phyloP scores from a whole-genome alignment of 768 basidiomycete genomes.

The Lentinula lateritia region DNA sequence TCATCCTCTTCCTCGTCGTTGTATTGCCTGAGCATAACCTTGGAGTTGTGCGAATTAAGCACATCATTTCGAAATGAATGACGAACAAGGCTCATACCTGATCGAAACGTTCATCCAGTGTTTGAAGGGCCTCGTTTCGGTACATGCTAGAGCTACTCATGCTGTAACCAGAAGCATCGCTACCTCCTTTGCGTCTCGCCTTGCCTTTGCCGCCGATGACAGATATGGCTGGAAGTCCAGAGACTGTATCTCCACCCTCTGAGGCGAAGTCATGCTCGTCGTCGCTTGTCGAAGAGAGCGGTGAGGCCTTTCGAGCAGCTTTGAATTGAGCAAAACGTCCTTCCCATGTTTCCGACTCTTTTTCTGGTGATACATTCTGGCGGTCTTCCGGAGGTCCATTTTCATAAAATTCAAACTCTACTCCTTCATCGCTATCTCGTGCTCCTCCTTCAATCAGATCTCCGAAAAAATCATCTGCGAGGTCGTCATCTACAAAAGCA shows the following conservation, averaged over 20 bases:
- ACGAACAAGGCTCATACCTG: constrained; percentile 47
- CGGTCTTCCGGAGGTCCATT: constrained; percentile 28
- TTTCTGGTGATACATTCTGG: constrained; percentile 18
- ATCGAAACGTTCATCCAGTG: constrained; percentile 91
- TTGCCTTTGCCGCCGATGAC: constrained; percentile 73
- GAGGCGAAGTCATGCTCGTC: constrained; percentile 50
- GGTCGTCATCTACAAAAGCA: constrained; percentile 78
- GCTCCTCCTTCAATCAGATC: constrained; percentile 72
- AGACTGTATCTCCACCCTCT: constrained; percentile 79
- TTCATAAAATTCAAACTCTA: constrained; percentile 66
- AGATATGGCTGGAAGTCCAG: constrained; percentile 64
- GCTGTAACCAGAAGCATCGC: constrained; percentile 89
- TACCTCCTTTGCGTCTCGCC: constrained; percentile 65
- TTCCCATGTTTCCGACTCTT: constrained; percentile 59
- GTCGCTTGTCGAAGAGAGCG: constrained; percentile 31
- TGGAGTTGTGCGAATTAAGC: background rate
- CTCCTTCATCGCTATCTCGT: constrained; percentile 50
- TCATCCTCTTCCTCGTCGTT: constrained; percentile 39
- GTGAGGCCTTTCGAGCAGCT: constrained; percentile 30
- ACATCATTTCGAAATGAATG: background rate
- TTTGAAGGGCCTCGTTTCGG: constrained; percentile 83
- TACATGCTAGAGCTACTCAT: constrained; percentile 98
- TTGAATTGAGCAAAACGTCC: constrained; percentile 80
- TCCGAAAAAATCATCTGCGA: constrained; percentile 73
- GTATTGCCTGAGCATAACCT: constrained; percentile 82